Evolutionary conservation across 192 early-diverging fungal species (phyloP).

Genomic region (Coemansia umbellata): DNA sequence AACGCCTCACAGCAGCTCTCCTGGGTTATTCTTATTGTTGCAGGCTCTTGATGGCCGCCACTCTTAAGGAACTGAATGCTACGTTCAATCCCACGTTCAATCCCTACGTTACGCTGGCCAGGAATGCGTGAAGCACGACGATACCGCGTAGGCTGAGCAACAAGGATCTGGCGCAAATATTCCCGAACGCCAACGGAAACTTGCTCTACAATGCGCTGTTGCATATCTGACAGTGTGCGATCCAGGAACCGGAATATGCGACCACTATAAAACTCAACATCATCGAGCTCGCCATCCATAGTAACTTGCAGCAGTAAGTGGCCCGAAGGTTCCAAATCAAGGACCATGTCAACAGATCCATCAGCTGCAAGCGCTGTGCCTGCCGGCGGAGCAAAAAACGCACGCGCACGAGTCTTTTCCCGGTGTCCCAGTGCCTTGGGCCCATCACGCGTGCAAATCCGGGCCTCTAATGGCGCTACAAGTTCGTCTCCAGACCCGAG

Average conservation of each 20-base stretch:
- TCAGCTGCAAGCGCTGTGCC: conserved; percentile 32
- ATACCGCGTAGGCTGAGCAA: conserved; percentile 42
- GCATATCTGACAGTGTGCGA: conserved; percentile 65
- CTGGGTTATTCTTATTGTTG: conserved; percentile 38
- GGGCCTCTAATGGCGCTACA: conserved; percentile 34
- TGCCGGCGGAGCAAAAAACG: conserved; percentile 58
- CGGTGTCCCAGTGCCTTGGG: conserved; percentile 43
- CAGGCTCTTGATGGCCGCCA: conserved; percentile 29
- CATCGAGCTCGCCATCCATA: conserved; percentile 74
- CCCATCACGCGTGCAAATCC: conserved; percentile 48
- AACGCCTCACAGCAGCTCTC: conserved; percentile 64
- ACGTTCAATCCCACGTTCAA: conserved; percentile 51
- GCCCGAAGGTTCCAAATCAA: conserved; percentile 68
- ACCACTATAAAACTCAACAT: conserved; percentile 80
- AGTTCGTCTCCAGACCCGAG: conserved; percentile 46
- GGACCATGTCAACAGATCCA: conserved; percentile 62
- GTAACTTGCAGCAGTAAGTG: conserved; percentile 65
- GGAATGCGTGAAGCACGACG: conserved; percentile 29
- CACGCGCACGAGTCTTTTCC: conserved; percentile 57
- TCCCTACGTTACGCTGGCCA: conserved; percentile 7
- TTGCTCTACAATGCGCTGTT: conserved; percentile 68
- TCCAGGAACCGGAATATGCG: conserved; percentile 69
- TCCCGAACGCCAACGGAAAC: conserved; percentile 62
- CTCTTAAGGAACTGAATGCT: conserved; percentile 53
- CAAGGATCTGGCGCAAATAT: conserved; percentile 62